Base-by-base conservation (phyloP, 805 yeast species). In the Barnettozyma salicaria region DNA sequence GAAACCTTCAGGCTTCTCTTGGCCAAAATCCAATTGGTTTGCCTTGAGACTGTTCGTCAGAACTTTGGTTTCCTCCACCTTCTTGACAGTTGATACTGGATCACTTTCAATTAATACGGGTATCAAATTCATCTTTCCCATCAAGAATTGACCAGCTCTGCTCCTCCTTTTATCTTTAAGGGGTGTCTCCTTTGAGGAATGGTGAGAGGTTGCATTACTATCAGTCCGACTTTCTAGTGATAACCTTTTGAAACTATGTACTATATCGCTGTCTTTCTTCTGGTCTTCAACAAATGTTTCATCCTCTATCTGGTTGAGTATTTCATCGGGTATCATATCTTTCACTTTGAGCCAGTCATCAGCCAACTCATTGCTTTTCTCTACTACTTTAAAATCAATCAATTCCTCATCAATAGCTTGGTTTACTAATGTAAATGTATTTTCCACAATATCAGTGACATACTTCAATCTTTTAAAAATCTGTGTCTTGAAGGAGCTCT, bases 361-460 rank as follows among this genome's bases (percentile, higher is more conserved):
- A 3, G 67, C 67, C 27, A 64, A 35, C 24, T 56, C 58, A 33
- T 63, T 61, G n/a, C 65, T 58, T 34, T 47, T 49, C 24, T 55
- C 55, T 17, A 61, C 61, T 10, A 61, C 59, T 9, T 39, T 46
- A 11, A 68, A 64, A 27, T 58, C 61, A 5, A 71, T 52, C 24
- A 69, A 49, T 11, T 63, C 51, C 44, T 69, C 72, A 44, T 64
- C 66, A n/a, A 58, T 44, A 4, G 70, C 68, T 29, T 55, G 61
- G 36, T 64, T 60, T 17, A 64, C 56, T 6, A 64, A 47, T 25
- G 48, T 54, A 43, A 65, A 65, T 6, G 68, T 63, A 29, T 63
- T 68, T 11, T 60, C 60, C 2, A 52, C 68, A 44, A 60, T 74
- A 50, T 41, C 59, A 16, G 59, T 63, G 52, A 60, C 70, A 55